A percentile compares a stretch with the other conserved stretches of the same genome.
These are phyloP conservation scores for Aspergillus puulaauensis DNA, from an alignment of 2,329 filamentous ascomycete genomes.

Conservation along the genomic window DNA sequence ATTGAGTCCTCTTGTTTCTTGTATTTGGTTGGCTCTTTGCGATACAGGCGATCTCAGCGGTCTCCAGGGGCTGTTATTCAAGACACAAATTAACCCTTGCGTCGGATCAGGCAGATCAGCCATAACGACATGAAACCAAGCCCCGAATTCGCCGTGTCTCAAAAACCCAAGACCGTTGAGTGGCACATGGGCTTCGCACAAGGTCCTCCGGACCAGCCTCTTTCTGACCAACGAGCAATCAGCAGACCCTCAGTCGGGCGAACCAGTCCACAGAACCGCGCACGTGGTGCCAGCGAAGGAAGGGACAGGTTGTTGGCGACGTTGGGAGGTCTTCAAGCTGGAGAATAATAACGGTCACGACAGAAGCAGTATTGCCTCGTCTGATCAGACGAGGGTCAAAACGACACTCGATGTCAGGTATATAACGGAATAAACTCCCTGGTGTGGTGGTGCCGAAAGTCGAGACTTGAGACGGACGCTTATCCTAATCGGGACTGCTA, in stretches of 20 bases:
- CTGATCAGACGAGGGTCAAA: not conserved
- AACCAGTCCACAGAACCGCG: constrained; percentile 1
- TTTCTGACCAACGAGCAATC: constrained; percentile 7
- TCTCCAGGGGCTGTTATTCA: not conserved
- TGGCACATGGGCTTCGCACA: not conserved
- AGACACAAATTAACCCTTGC: not conserved
- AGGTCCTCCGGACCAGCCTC: not conserved
- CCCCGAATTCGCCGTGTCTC: not conserved
- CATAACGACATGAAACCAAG: not conserved
- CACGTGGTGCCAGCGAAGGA: constrained; percentile 10
- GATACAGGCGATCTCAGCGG: not conserved
- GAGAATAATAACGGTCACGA: too few relatives aligned
- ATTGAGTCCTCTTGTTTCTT: not conserved
- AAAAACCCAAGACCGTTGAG: not conserved
- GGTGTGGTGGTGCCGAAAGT: not conserved
- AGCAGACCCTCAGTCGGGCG: not conserved
- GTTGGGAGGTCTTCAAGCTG: not conserved
- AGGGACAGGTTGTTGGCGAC: constrained; percentile 8
- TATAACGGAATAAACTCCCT: not conserved
- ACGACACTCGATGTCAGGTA: not conserved
- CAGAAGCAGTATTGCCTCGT: not conserved
- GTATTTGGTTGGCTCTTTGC: not conserved
- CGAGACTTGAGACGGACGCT: constrained; percentile 6
- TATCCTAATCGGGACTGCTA: constrained; percentile 8
- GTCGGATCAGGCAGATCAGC: not conserved